These are phyloP conservation scores for Lactuca sativa DNA, from an alignment of 129 eudicot genomes.

Conservation along the genomic window DNA sequence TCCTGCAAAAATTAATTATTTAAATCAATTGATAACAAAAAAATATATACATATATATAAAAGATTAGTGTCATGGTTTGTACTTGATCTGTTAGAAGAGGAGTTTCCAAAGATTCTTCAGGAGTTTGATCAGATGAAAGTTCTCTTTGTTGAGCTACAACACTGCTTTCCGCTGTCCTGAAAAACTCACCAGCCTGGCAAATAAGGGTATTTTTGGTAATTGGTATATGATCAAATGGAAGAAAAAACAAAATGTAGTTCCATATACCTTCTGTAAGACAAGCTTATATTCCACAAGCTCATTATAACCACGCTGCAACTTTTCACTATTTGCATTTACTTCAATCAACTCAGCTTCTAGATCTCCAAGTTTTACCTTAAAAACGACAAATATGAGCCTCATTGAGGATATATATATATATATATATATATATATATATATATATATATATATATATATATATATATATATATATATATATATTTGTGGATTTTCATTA, in stretches of 20 bases:
- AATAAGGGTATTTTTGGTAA: neutral
- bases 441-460: too few relatives aligned
- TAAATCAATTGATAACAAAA: neutral
- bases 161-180: conserved; percentile 62
- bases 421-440: too few relatives aligned
- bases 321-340: conserved; percentile 78
- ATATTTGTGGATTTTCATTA: neutral
- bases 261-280: conserved; percentile 75
- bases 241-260: neutral
- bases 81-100: conserved; percentile 64
- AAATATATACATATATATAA: too few relatives aligned
- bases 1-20: conserved; percentile 38
- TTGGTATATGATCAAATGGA: neutral
- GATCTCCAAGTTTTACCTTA: conserved; percentile 80
- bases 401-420: neutral
- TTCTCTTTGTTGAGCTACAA: conserved; percentile 76
- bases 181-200: conserved; percentile 85
- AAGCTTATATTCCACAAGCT: conserved; percentile 84
- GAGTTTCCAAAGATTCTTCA: conserved; percentile 79
- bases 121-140: conserved; percentile 48
- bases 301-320: conserved; percentile 84
- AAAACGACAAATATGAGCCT: neutral
- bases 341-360: conserved; percentile 85
- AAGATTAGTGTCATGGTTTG: neutral
- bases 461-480: too few relatives aligned